Conservation (phyloP, 2,329 filamentous ascomycete species). For the Zarea fungicola region DNA sequence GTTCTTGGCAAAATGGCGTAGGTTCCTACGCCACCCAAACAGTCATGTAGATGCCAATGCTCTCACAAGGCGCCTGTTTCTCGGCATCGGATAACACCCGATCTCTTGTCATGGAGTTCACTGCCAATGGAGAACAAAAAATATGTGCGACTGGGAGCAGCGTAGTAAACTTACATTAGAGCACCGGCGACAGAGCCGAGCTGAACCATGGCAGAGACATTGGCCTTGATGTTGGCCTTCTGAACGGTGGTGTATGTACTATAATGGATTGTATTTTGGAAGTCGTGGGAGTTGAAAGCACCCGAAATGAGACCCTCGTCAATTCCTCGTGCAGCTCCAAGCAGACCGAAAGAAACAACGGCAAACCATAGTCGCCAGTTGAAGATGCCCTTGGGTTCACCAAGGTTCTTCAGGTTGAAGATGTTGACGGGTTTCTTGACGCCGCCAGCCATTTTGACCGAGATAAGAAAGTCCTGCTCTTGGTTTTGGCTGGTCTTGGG, state of each 20-base stretch:
- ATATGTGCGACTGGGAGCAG: no score
- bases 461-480: no score
- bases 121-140: not conserved
- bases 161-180: slow-evolving; percentile 48
- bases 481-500: not conserved
- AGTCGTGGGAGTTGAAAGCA: slow-evolving; percentile 62
- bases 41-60: slow-evolving; percentile 6
- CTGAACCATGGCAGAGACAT: slow-evolving; percentile 78
- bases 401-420: slow-evolving; percentile 58
- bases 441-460: slow-evolving; percentile 42
- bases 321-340: slow-evolving; percentile 69
- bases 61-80: not conserved
- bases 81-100: not conserved
- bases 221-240: slow-evolving; percentile 65
- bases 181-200: slow-evolving; percentile 70
- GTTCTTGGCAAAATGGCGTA: slow-evolving; percentile 7
- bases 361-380: slow-evolving; percentile 79
- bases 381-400: slow-evolving; percentile 64
- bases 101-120: no score
- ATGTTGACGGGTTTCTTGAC: slow-evolving; percentile 55
- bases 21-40: not conserved
- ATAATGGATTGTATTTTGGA: slow-evolving; percentile 55
- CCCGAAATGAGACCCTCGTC: slow-evolving; percentile 76
- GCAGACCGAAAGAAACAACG: slow-evolving; percentile 66
- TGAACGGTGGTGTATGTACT: slow-evolving; percentile 45